Evolutionary conservation across 768 basidiomycete species (phyloP).

Genomic region (Sarcomyxa edulis): DNA sequence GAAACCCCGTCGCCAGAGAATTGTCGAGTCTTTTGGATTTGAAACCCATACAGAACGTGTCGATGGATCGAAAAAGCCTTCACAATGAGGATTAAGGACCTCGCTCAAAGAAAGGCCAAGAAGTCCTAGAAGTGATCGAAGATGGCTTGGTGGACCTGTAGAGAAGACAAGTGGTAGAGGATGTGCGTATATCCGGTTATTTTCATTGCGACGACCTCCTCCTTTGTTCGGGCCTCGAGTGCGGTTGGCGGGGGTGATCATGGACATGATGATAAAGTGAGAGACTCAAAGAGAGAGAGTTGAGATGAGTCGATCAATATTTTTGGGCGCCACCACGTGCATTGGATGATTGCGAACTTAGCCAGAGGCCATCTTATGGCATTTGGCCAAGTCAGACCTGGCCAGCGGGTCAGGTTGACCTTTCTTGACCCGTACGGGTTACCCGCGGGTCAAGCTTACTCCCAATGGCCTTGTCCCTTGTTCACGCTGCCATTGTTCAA

Average conservation of each 20-base stretch:
- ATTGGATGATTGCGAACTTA: too few relatives aligned
- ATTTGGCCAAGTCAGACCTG: too few relatives aligned
- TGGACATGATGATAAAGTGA: slow-evolving; percentile 36
- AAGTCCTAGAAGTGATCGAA: slow-evolving; percentile 42
- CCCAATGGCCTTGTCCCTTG: too few relatives aligned
- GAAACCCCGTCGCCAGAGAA: slow-evolving; percentile 88
- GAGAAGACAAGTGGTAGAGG: slow-evolving; percentile 61
- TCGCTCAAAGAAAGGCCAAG: slow-evolving; percentile 56
- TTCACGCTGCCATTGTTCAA: too few relatives aligned
- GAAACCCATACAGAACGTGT: slow-evolving; percentile 90
- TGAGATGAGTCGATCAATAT: too few relatives aligned
- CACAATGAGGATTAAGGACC: slow-evolving; percentile 66
- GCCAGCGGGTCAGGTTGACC: too few relatives aligned
- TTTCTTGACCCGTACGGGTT: too few relatives aligned
- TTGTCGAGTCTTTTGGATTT: slow-evolving; percentile 51
- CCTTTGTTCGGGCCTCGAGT: slow-evolving; percentile 41
- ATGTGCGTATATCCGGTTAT: slow-evolving; percentile 62
- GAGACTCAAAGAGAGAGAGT: too few relatives aligned
- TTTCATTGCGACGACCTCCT: slow-evolving; percentile 52
- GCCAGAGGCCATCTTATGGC: too few relatives aligned
- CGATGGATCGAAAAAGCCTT: slow-evolving; percentile 68
- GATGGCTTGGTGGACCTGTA: slow-evolving; percentile 35
- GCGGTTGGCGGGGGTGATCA: slow-evolving; percentile 34
- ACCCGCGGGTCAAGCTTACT: too few relatives aligned
- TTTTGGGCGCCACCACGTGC: too few relatives aligned